phyloP scores from a whole-genome alignment of 345 rosid species.

The Lepidium aucheri region DNA sequence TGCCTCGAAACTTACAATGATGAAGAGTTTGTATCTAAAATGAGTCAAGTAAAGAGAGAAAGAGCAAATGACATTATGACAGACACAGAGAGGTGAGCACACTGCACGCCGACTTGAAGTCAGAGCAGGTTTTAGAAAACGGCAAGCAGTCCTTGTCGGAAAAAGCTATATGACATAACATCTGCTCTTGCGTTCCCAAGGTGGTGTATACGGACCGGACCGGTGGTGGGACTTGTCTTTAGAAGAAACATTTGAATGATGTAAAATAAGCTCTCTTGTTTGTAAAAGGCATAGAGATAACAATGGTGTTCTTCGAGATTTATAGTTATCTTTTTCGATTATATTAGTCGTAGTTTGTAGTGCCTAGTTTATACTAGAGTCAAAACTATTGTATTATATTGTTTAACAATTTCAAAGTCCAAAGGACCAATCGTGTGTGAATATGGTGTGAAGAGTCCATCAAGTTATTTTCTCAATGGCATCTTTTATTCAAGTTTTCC shows the following conservation, averaged over 20 bases:
- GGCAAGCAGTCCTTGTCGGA: background rate
- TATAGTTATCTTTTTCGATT: slow-evolving; percentile 4
- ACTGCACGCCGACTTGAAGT: slow-evolving; percentile 17
- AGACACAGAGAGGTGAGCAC: slow-evolving; percentile 47
- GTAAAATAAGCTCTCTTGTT: background rate
- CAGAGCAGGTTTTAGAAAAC: slow-evolving; percentile 2
- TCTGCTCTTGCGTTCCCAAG: background rate
- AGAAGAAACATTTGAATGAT: slow-evolving; percentile 2
- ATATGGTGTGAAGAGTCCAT: slow-evolving; percentile 20
- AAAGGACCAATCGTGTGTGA: slow-evolving; percentile 10
- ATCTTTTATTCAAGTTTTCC: background rate
- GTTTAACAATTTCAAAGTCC: background rate
- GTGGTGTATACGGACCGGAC: slow-evolving; percentile 12
- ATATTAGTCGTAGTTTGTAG: background rate
- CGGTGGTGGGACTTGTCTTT: background rate
- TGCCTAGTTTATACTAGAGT: background rate
- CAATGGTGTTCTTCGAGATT: slow-evolving; percentile 8
- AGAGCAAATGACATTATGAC: slow-evolving; percentile 34
- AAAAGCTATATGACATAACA: slow-evolving; percentile 1
- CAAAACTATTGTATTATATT: slow-evolving; percentile 12
- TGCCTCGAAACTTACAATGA: background rate
- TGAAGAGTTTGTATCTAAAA: background rate
- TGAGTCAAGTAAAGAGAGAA: background rate
- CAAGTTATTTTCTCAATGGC: background rate
- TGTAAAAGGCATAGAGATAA: slow-evolving; percentile 4